Percentiles rank a stretch among this genome's conserved stretches.
Conservation (phyloP, 2,329 filamentous ascomycete species). For the Bipolaris bicolor region DNA sequence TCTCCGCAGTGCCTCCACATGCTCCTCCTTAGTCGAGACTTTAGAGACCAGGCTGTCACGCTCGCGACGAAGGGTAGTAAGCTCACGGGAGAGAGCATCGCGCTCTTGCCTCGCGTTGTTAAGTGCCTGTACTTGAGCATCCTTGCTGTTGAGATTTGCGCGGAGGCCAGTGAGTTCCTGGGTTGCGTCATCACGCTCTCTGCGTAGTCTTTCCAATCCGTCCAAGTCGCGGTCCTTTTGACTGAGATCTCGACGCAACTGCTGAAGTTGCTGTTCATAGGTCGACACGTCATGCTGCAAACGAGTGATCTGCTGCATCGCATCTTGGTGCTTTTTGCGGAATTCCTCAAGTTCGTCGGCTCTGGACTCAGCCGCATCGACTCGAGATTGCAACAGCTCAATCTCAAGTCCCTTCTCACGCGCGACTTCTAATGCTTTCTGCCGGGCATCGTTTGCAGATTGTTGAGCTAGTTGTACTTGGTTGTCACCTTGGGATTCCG, state of each 20-base stretch:
- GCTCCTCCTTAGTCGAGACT: conserved; percentile 39
- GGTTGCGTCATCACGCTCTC: conserved; percentile 44
- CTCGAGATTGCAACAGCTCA: conserved; percentile 43
- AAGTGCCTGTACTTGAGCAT: conserved; percentile 41
- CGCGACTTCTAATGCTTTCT: conserved; percentile 46
- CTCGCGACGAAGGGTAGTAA: conserved; percentile 41
- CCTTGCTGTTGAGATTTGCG: conserved; percentile 36
- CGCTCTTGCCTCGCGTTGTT: conserved; percentile 38
- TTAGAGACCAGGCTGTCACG: conserved; percentile 34
- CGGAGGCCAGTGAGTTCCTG: conserved; percentile 41
- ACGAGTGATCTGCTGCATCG: conserved; percentile 43
- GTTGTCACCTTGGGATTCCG: conserved; percentile 50
- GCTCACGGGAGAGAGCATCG: conserved; percentile 35
- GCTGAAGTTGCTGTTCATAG: conserved; percentile 43
- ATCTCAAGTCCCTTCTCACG: conserved; percentile 50
- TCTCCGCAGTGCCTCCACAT: conserved; percentile 39
- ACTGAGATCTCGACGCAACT: conserved; percentile 37
- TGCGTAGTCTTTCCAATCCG: conserved; percentile 32
- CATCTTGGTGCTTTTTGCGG: conserved; percentile 43
- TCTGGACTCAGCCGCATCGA: conserved; percentile 44
- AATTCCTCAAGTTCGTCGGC: conserved; percentile 47
- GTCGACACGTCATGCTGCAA: conserved; percentile 36
- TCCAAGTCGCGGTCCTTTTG: conserved; percentile 43
- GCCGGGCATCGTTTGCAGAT: conserved; percentile 47
- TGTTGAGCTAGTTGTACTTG: conserved; percentile 51